Evolutionary conservation across 371 early-diverging fungal genomes (phyloP), one percentile per base, ranked within the genome.

Genomic region (Mortierella sp.): DNA sequence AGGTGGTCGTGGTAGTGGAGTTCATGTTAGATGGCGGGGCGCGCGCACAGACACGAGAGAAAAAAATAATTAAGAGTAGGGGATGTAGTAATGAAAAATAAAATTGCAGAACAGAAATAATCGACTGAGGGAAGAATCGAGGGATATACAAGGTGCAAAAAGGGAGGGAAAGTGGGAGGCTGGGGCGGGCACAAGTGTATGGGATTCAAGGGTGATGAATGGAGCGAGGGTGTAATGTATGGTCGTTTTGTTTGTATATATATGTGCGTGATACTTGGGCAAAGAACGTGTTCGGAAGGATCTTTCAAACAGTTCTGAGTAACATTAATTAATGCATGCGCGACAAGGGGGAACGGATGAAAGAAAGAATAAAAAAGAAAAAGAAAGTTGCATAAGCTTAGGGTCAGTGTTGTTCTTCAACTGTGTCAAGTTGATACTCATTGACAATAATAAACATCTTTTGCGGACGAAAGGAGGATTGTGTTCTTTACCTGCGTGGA

Each of bases 11-110:
- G 34, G 28, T 6, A 28, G 60, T 6, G 28, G 34, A 28, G 31
- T 34, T 60, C 28, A 60, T 34, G 50, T 50, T 50, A 8, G 38
- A 31, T 63, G 34, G 34, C 31, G 50, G 24, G 42, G 68, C 0
- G 68, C 68, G 63, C 38, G 68, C 68, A 68, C 68, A 68, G 68
- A 68, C 68, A 68, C 44, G 42, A 19, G 34, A 21, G 38, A 65
- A 65, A 65, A 65, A 65, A 60, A 50, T 38, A 38, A n/a, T 38
- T 38, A 38, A 60, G 65, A 19, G 65, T 38, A 65, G 21, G 38
- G 65, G 13, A 42, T 7, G 63, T 57, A 26, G 16, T 14, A 31
- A 9, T 21, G 38, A 65, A 65, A 38, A 65, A 21, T 14, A 34
- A 31, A 26, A 65, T 19, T 13, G 38, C 38, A 63, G 63, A 19